These are phyloP conservation scores for Exophiala dermatitidis DNA, from an alignment of 2,329 filamentous ascomycete species.

Conservation along the genomic window DNA sequence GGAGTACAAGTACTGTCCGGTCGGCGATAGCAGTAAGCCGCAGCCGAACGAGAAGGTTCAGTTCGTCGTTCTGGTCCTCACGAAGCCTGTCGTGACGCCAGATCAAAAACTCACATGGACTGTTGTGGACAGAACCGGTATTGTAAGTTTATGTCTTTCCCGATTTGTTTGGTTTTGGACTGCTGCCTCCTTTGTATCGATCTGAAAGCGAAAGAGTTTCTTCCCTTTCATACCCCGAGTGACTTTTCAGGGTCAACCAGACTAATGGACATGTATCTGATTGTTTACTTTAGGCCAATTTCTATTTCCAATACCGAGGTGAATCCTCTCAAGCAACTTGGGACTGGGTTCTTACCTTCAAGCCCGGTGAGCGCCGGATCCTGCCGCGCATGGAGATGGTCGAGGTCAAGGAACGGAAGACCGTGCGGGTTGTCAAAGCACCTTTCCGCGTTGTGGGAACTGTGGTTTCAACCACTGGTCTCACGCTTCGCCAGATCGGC, in stretches of 20 bases:
- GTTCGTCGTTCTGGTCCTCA: constrained; percentile 23
- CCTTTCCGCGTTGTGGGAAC: constrained; percentile 20
- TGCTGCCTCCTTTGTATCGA: no score
- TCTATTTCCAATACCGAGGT: constrained; percentile 27
- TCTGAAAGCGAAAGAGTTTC: no score
- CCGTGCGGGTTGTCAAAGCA: constrained; percentile 16
- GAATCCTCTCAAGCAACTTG: constrained; percentile 21
- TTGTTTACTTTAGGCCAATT: constrained; percentile 17
- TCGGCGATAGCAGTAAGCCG: constrained; percentile 12
- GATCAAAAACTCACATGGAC: constrained; percentile 20
- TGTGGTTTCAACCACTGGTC: constrained; percentile 13
- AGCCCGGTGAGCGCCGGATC: constrained; percentile 22
- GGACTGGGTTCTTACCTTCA: constrained; percentile 22
- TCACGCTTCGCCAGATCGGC: constrained; percentile 12
- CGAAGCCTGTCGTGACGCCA: constrained; percentile 14
- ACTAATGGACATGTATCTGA: no score
- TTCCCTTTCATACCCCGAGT: background rate
- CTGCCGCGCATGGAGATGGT: constrained; percentile 25
- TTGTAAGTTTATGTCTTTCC: constrained; percentile 11
- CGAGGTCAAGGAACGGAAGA: constrained; percentile 19
- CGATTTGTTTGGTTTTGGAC: no score
- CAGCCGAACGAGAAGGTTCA: constrained; percentile 23
- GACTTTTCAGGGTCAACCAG: background rate
- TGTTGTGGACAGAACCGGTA: constrained; percentile 23
- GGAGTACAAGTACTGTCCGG: constrained; percentile 22